Base-by-base conservation (phyloP, 495 filamentous ascomycete genomes). In the Aspergillus bertholletiae region DNA sequence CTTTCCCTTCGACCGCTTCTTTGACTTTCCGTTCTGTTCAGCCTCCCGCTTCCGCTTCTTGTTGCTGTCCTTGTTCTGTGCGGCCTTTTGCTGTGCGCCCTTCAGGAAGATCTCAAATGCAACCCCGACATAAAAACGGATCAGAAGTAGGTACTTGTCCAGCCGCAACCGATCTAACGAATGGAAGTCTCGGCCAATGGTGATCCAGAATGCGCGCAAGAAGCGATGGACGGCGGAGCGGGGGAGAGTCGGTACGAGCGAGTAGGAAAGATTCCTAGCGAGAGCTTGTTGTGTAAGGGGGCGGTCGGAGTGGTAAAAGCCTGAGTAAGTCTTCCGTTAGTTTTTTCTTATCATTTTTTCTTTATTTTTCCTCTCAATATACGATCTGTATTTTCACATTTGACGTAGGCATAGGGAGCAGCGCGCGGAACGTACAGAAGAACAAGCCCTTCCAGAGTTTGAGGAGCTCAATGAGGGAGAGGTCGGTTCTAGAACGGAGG, bases 401-500 rank as follows among this genome's bases (percentile, higher is more conserved):
- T n/a, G n/a, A n/a, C n/a, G n/a, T n/a, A n/a, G n/a, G n/a, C n/a
- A n/a, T n/a, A n/a, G 12, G 20, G 20, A 30, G 13, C 44, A 45
- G 35, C 26, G 35, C 26, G 32, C 8, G 11, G 9, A 12, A 64
- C 70, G 8, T 73, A 86, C 91, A 94, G 81, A 88, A 97, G 76
- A 95, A 97, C 22, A 98, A 84, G 32, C 93, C 94, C 71, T 96
- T 96, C 91, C 92, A 96, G 56, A 98, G 80, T 74, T 97, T 96
- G 51, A 95, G 78, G 28, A 89, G 76, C 46, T 98, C 93, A 58
- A 95, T 70, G 18, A 84, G 76, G 13, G 82, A 75, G 51, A 98
- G 83, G 32, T 80, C 71, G 23, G 81, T 81, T 28, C 82, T 81
- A 18, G 84, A 83, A 54, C 74, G 73, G 63, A 98, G 84, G 74